Conservation (phyloP, 176 grass and related monocot genomes). For the Cenchrus fungigraminus region DNA sequence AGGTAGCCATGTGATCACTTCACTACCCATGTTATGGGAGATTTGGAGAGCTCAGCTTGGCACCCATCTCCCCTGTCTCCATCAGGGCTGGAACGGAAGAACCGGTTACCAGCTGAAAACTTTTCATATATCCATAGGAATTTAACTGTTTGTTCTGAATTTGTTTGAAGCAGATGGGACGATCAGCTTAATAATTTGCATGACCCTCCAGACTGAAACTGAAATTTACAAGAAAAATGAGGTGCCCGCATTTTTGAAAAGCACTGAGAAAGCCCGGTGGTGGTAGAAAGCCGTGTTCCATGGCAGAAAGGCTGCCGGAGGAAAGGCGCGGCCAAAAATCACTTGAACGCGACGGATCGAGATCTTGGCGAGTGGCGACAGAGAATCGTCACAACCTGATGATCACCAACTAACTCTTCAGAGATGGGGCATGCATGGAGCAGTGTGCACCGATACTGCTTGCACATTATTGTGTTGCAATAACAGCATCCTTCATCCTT, state of each 20-base stretch:
- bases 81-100: neutral
- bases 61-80: neutral
- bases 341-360: neutral
- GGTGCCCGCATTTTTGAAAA: neutral
- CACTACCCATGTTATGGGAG: neutral
- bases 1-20: neutral
- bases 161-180: neutral
- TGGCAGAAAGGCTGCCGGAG: neutral
- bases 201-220: no score
- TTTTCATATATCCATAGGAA: neutral
- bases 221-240: neutral
- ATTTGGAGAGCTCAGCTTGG: neutral
- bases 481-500: neutral
- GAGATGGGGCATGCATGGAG: neutral
- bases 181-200: no score
- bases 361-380: neutral
- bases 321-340: neutral
- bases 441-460: neutral
- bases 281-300: neutral
- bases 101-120: neutral
- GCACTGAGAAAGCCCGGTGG: neutral
- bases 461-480: neutral
- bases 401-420: neutral
- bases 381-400: neutral
- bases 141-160: neutral